These are phyloP conservation scores for Pestalotiopsis sp. DNA, from an alignment of 2,329 filamentous ascomycete species.

Conservation along the genomic window DNA sequence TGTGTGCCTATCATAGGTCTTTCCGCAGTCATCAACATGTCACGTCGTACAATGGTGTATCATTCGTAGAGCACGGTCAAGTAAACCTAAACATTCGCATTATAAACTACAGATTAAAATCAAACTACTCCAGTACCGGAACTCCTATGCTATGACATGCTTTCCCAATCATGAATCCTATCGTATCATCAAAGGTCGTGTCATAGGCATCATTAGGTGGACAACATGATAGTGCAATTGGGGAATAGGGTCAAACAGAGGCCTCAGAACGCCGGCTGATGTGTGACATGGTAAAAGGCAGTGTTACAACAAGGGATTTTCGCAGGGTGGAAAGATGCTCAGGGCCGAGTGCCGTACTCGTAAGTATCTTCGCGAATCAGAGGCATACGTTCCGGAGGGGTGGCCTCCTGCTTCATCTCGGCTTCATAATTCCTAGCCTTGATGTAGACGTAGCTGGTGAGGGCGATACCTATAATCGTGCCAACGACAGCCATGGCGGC, in stretches of 20 bases:
- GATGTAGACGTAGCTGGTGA: constrained; percentile 27
- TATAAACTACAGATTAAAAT: not conserved
- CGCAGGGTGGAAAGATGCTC: not conserved
- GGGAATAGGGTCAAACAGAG: not conserved
- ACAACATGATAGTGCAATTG: not conserved
- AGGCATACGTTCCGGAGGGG: constrained; percentile 10
- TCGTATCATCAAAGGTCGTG: not conserved
- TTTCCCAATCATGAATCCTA: not conserved
- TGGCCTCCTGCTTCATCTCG: constrained; percentile 1
- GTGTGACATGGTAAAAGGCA: not conserved
- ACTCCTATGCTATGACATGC: not conserved
- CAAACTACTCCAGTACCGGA: not conserved
- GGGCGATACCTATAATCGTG: constrained; percentile 53
- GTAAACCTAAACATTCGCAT: no score
- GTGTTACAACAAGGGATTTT: not conserved
- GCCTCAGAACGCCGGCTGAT: not conserved
- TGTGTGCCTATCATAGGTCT: no score
- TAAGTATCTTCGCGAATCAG: constrained; percentile 12
- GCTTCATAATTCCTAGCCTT: constrained; percentile 23
- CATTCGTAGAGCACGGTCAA: no score
- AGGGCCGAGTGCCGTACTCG: constrained; percentile 8
- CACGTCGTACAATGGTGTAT: no score
- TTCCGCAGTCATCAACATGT: no score
- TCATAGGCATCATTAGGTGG: not conserved
- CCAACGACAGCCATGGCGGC: constrained; percentile 56